Evolutionary conservation across 2,329 filamentous ascomycete genomes (phyloP).

Genomic region (Pezicula rhizophila): DNA sequence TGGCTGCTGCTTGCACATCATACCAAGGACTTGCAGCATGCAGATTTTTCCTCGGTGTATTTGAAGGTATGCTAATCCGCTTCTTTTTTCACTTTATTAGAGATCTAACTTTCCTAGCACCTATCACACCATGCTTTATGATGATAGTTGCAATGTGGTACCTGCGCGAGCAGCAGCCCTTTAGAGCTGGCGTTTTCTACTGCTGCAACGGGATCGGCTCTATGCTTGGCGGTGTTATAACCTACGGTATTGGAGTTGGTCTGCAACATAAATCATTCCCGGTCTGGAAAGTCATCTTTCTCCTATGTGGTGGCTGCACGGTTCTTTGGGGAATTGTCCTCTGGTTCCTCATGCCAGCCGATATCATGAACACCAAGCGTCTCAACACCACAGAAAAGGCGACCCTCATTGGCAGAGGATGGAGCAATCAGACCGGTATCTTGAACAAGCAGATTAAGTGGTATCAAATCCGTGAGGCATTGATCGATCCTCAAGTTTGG

Average conservation of each 20-base stretch:
- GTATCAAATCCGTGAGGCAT: slow-evolving; percentile 41
- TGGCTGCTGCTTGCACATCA: slow-evolving; percentile 53
- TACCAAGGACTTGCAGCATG: slow-evolving; percentile 55
- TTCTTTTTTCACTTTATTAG: slow-evolving; percentile 25
- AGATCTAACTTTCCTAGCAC: slow-evolving; percentile 29
- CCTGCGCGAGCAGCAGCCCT: slow-evolving; percentile 59
- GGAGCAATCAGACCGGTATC: slow-evolving; percentile 28
- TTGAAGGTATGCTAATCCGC: slow-evolving; percentile 49
- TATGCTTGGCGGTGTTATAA: slow-evolving; percentile 53
- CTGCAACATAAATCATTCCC: slow-evolving; percentile 22
- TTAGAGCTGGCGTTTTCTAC: slow-evolving; percentile 56
- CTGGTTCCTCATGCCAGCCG: slow-evolving; percentile 36
- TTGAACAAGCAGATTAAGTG: slow-evolving; percentile 39
- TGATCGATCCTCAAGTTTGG: slow-evolving; percentile 39
- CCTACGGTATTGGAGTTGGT: slow-evolving; percentile 37
- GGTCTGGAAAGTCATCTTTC: slow-evolving; percentile 37
- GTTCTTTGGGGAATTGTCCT: slow-evolving; percentile 35
- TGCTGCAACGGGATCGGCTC: slow-evolving; percentile 53
- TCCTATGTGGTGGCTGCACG: slow-evolving; percentile 38
- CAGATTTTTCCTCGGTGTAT: slow-evolving; percentile 60
- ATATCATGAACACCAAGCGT: slow-evolving; percentile 34
- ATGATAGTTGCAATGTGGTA: slow-evolving; percentile 65
- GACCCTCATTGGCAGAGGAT: slow-evolving; percentile 33
- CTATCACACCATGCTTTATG: slow-evolving; percentile 61
- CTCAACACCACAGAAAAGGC: slow-evolving; percentile 39